Base-by-base conservation (phyloP, 441 rosid genomes). In the Geranium incanum region DNA sequence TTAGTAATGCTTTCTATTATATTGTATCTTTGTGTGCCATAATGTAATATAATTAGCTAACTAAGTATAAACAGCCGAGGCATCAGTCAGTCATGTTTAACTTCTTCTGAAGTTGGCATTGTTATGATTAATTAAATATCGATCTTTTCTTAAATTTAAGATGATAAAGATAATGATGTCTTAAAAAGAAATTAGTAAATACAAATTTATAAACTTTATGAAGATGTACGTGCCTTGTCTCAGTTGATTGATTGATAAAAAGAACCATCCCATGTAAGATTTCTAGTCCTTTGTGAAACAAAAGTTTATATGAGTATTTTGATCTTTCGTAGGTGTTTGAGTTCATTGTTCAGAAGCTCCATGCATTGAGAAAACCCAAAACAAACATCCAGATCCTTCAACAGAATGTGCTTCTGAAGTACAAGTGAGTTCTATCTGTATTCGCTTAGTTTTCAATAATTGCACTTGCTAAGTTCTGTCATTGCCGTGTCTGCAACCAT, bases 331-430 rank as follows among this genome's bases (percentile, higher is more conserved):
- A 95, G 99, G 95, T 91, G 68, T 95, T 89, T 87, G 99, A 95
- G 74, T 93, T 95, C 85, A 88, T 93, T 72, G 95, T 93, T 80
- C 99, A 93, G 85, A 95, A 95, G 86, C 99, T 95, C 70, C 81
- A 91, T 78, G 97, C 99, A 28, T 79, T 95, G 78, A 91, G 99
- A 78, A 95, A 95, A 83, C 99, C 99, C 66, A 95, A 95, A 88
- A 95, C 99, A 75, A 95, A 95, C 79, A 91, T 95, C 76, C 99
- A 95, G 81, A 93, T 95, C 79, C 96, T 95, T 85, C 99, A 95
- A 78, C 99, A 93, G 80, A 95, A 88, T 84, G 97, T 95, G 78
- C 89, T 93, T 81, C 80, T 93, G 74, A 95, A 95, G 71, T 93
- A 93, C 91, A 93, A 89, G 99, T 95, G 79, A 84, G 96, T 76